Conservation (phyloP, 1,284 basidiomycete species). For the Cryptococcus jaspeensis region DNA sequence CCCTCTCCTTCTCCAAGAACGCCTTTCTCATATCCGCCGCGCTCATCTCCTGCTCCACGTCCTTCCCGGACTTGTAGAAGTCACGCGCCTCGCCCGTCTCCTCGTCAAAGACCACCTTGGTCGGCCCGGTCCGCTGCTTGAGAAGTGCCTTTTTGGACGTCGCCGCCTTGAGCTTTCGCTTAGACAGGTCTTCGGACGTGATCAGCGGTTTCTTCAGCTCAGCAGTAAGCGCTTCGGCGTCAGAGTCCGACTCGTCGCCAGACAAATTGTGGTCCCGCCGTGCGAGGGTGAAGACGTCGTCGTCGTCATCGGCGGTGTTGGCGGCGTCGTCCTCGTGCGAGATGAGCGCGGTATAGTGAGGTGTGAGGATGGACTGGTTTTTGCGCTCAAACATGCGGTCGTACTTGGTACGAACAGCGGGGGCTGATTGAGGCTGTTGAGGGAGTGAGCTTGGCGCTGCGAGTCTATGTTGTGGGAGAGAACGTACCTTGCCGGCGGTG, state of each 20-base stretch:
- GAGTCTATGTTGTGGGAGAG: neutral
- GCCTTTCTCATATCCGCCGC: slow-evolving; percentile 65
- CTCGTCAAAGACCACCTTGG: slow-evolving; percentile 79
- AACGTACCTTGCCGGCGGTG: slow-evolving; percentile 15
- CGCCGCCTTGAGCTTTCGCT: slow-evolving; percentile 68
- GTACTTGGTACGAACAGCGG: slow-evolving; percentile 81
- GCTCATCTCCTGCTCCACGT: slow-evolving; percentile 64
- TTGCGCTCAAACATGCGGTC: slow-evolving; percentile 97
- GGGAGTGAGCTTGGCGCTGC: neutral
- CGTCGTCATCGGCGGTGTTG: slow-evolving; percentile 59
- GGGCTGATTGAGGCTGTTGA: slow-evolving; percentile 12
- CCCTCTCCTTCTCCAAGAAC: slow-evolving; percentile 71
- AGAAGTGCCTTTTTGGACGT: slow-evolving; percentile 74
- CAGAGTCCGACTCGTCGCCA: slow-evolving; percentile 46
- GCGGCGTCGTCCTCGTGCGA: slow-evolving; percentile 61
- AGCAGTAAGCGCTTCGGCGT: slow-evolving; percentile 3
- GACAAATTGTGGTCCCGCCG: slow-evolving; percentile 73
- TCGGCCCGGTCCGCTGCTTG: slow-evolving; percentile 60
- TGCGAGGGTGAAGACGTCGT: slow-evolving; percentile 91
- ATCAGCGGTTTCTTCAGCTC: slow-evolving; percentile 24
- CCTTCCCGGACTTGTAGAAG: slow-evolving; percentile 70
- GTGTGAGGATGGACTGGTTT: slow-evolving; percentile 89
- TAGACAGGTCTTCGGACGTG: slow-evolving; percentile 55
- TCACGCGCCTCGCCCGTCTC: slow-evolving; percentile 70
- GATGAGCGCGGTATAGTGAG: slow-evolving; percentile 86